Conservation (phyloP, 352 stramenopile genomes). For the Plasmopara halstedii region DNA sequence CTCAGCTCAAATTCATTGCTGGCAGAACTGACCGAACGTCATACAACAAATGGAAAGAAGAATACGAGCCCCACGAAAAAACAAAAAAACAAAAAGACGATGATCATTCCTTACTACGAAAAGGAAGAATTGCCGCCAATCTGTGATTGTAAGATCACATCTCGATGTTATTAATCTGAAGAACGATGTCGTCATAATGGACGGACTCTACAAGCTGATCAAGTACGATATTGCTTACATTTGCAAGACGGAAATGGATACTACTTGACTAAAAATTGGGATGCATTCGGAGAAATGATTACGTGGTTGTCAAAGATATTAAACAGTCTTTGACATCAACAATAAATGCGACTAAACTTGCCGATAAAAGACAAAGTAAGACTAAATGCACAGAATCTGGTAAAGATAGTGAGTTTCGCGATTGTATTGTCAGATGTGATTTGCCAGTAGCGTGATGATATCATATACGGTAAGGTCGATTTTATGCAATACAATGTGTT, state of each 20-base stretch:
- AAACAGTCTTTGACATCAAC: neutral
- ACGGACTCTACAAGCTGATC: neutral
- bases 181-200: neutral
- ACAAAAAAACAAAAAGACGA: too few species aligned
- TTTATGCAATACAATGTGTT: too few species aligned
- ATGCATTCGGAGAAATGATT: constrained; percentile 2
- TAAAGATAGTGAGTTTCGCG: neutral
- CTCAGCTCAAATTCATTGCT: neutral
- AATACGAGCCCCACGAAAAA: too few species aligned
- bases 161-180: neutral
- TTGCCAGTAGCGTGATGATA: constrained; percentile 1
- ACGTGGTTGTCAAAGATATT: neutral
- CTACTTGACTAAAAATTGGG: constrained; percentile 1
- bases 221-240: constrained; percentile 2
- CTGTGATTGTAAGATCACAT: neutral
- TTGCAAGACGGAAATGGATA: constrained; percentile 1
- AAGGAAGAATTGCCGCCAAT: constrained; percentile 1
- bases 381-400: neutral
- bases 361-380: neutral
- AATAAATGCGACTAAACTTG: neutral
- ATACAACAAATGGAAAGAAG: neutral
- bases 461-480: neutral
- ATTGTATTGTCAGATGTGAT: neutral
- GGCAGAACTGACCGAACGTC: neutral
- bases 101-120: too few species aligned